Conservation (phyloP, 2,329 filamentous ascomycete species). For the Fusarium mundagurra region DNA sequence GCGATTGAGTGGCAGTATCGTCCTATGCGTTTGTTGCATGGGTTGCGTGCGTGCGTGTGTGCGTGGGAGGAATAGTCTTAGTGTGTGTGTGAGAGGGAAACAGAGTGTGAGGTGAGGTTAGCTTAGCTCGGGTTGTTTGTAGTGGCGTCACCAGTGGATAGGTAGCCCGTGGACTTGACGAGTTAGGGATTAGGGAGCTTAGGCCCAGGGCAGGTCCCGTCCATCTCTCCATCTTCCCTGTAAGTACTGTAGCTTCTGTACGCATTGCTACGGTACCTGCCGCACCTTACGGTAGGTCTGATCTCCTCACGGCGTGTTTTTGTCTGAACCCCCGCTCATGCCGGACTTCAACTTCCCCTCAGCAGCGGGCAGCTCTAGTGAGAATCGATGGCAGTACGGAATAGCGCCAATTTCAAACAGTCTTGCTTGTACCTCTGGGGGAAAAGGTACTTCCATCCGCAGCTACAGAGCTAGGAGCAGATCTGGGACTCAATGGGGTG, state of each 20-base stretch:
- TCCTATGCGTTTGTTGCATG: constrained; percentile 11
- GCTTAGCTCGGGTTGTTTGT: constrained; percentile 21
- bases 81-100: background rate
- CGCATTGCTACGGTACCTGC: constrained; percentile 16
- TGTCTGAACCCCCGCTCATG: constrained; percentile 26
- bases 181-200: constrained; percentile 11
- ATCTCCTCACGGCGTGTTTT: constrained; percentile 21
- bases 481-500: constrained; percentile 4
- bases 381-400: constrained; percentile 8
- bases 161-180: background rate
- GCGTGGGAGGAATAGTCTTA: constrained; percentile 12
- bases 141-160: constrained; percentile 34
- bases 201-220: constrained; percentile 17
- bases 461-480: constrained; percentile 15
- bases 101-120: constrained; percentile 23
- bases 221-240: constrained; percentile 7
- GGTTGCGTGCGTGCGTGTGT: background rate
- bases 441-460: constrained; percentile 41
- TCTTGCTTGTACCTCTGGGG: constrained; percentile 34
- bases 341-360: constrained; percentile 37
- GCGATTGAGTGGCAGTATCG: constrained; percentile 16
- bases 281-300: constrained; percentile 15
- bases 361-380: constrained; percentile 14
- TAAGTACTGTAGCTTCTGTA: no score
- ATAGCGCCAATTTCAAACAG: constrained; percentile 33